These are phyloP conservation scores for Apiospora saccharicola DNA, from an alignment of 2,329 filamentous ascomycete species.

Conservation along the genomic window DNA sequence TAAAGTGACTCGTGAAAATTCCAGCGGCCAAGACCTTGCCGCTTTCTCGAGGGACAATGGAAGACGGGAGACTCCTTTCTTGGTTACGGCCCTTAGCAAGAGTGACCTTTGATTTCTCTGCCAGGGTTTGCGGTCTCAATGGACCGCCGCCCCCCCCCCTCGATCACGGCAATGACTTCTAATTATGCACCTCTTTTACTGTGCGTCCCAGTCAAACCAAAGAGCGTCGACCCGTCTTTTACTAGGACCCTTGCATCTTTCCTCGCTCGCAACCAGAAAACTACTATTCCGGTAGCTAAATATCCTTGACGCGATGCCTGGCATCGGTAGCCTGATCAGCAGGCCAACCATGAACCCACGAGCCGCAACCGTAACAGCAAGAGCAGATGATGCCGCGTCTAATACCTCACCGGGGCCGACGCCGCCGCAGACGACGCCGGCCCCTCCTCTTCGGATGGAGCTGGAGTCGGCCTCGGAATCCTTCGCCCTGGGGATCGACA, in stretches of 20 bases:
- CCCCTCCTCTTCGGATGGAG: constrained; percentile 32
- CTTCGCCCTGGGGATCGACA: constrained; percentile 37
- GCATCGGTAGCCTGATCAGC: constrained; percentile 8
- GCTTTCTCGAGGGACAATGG: constrained; percentile 18
- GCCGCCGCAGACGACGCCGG: constrained; percentile 28
- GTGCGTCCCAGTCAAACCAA: too few species aligned
- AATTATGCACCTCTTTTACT: constrained; percentile 4
- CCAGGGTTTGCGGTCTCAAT: neutral
- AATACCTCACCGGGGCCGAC: constrained; percentile 19
- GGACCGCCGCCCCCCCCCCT: neutral
- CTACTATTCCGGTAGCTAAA: neutral
- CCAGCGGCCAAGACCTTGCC: neutral
- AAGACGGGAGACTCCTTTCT: neutral
- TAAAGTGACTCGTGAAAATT: constrained; percentile 14
- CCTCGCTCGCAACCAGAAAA: neutral
- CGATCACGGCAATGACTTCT: neutral
- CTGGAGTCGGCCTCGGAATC: constrained; percentile 25
- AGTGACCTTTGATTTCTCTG: neutral
- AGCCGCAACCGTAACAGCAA: neutral
- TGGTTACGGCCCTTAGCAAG: neutral
- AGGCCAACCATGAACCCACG: constrained; percentile 12
- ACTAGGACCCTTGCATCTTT: neutral
- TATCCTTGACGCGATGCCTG: constrained; percentile 14
- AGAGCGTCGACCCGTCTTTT: neutral
- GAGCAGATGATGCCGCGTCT: neutral